Conservation (phyloP, 305 asterid genomes). For the Rubia balearica region DNA sequence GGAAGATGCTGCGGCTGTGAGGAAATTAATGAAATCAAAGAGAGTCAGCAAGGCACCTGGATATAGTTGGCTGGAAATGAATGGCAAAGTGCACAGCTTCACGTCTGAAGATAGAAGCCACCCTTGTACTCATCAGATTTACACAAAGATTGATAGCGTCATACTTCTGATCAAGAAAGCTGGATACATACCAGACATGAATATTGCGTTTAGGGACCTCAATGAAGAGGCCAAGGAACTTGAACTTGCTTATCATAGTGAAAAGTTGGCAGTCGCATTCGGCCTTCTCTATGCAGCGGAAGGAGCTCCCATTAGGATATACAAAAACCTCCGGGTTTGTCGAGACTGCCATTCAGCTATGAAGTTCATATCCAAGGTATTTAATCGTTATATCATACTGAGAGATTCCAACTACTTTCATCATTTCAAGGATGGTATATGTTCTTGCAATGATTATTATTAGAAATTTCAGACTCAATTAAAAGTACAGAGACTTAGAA, state of each 20-base stretch:
- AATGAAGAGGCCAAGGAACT: slow-evolving; percentile 54
- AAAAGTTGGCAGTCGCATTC: slow-evolving; percentile 80
- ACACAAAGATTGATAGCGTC: slow-evolving; percentile 40
- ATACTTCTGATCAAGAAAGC: slow-evolving; percentile 41
- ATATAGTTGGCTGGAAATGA: slow-evolving; percentile 66
- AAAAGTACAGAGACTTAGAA: background rate
- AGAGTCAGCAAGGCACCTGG: slow-evolving; percentile 62
- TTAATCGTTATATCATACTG: slow-evolving; percentile 34
- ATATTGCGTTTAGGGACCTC: slow-evolving; percentile 56
- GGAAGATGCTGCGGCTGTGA: slow-evolving; percentile 59
- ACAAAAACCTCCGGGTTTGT: slow-evolving; percentile 65
- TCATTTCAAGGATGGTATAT: slow-evolving; percentile 57
- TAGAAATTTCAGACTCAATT: slow-evolving; percentile 20
- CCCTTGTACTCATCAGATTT: slow-evolving; percentile 36
- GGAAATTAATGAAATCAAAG: slow-evolving; percentile 51
- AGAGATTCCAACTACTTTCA: slow-evolving; percentile 77
- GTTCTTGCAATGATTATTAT: slow-evolving; percentile 76
- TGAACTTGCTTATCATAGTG: slow-evolving; percentile 67
- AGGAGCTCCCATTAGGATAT: slow-evolving; percentile 50
- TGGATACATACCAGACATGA: slow-evolving; percentile 64
- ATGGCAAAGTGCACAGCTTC: slow-evolving; percentile 44
- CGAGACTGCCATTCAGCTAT: slow-evolving; percentile 77
- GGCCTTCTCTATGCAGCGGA: slow-evolving; percentile 43
- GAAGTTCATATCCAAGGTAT: slow-evolving; percentile 50
- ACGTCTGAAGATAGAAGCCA: slow-evolving; percentile 60